phyloP scores from a whole-genome alignment of 2,329 filamentous ascomycete genomes.

The Trichothecium sympodiale region DNA sequence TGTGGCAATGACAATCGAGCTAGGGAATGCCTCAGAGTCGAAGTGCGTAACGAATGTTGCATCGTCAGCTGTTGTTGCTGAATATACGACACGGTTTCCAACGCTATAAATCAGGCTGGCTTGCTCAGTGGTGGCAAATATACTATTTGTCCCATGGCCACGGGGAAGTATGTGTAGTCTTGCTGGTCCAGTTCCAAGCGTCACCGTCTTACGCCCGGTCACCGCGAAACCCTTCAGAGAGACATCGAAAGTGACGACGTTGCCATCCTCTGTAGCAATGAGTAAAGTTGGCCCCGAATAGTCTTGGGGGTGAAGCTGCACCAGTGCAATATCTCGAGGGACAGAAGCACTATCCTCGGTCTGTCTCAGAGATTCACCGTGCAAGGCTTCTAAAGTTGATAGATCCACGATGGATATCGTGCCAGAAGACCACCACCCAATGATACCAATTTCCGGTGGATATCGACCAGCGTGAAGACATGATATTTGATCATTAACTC shows the following conservation, averaged over 20 bases:
- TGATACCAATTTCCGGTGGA: slow-evolving; percentile 56
- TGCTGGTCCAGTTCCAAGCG: slow-evolving; percentile 77
- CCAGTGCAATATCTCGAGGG: slow-evolving; percentile 70
- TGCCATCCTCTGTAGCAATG: slow-evolving; percentile 84
- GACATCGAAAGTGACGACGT: slow-evolving; percentile 74
- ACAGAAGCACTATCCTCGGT: slow-evolving; percentile 62
- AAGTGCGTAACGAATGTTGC: slow-evolving; percentile 75
- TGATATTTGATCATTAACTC: slow-evolving; percentile 58
- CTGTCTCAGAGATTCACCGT: slow-evolving; percentile 49
- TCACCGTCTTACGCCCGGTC: slow-evolving; percentile 65
- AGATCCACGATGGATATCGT: slow-evolving; percentile 65
- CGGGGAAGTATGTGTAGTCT: slow-evolving; percentile 69
- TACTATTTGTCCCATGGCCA: slow-evolving; percentile 55
- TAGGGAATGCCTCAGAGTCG: slow-evolving; percentile 68
- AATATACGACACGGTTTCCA: slow-evolving; percentile 82
- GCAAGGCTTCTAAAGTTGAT: slow-evolving; percentile 51
- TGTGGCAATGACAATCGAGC: slow-evolving; percentile 72
- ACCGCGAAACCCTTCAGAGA: slow-evolving; percentile 50
- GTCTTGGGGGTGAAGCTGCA: slow-evolving; percentile 58
- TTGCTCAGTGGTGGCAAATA: slow-evolving; percentile 91
- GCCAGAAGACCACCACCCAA: slow-evolving; percentile 83
- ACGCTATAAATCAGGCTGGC: slow-evolving; percentile 86
- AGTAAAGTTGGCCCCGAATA: slow-evolving; percentile 62
- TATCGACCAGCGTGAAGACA: slow-evolving; percentile 66
- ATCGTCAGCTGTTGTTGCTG: slow-evolving; percentile 82